Percentiles rank a stretch among this genome's conserved stretches.
Conservation (phyloP, 352 stramenopile species). For the Peronospora tabacina region DNA sequence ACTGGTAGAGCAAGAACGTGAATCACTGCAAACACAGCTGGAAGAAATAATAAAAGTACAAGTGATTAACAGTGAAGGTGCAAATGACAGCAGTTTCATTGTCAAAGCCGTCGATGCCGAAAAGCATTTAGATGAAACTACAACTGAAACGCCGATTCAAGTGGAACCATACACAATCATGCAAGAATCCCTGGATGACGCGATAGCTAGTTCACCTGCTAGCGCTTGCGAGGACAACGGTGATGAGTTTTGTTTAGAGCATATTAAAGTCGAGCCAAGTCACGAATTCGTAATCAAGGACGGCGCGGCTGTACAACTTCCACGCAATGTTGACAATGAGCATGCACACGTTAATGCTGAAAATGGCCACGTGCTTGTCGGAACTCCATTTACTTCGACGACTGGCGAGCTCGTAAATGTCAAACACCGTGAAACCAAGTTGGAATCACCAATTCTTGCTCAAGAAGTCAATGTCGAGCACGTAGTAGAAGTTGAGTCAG, state of each 20-base stretch:
- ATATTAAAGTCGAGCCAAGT: neutral
- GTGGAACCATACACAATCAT: neutral
- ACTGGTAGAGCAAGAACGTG: slow-evolving; percentile 46
- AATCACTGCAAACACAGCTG: slow-evolving; percentile 37
- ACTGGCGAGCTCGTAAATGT: neutral
- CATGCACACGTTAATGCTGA: neutral
- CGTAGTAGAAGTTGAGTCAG: slow-evolving; percentile 3
- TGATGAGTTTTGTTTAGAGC: neutral
- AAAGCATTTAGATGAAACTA: slow-evolving; percentile 1
- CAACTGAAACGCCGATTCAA: neutral
- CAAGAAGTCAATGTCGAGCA: slow-evolving; percentile 7
- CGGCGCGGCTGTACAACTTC: neutral
- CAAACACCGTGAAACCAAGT: neutral
- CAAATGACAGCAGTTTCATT: neutral
- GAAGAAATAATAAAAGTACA: slow-evolving; percentile 26
- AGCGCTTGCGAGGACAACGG: neutral
- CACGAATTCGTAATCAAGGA: neutral
- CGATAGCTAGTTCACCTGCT: neutral
- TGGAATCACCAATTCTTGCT: neutral
- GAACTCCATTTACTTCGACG: neutral
- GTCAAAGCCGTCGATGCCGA: neutral
- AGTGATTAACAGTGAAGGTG: slow-evolving; percentile 3
- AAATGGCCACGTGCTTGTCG: neutral
- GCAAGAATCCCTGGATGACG: neutral
- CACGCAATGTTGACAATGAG: neutral